Conservation (phyloP, 441 rosid genomes). For the Syzygium malaccense region DNA sequence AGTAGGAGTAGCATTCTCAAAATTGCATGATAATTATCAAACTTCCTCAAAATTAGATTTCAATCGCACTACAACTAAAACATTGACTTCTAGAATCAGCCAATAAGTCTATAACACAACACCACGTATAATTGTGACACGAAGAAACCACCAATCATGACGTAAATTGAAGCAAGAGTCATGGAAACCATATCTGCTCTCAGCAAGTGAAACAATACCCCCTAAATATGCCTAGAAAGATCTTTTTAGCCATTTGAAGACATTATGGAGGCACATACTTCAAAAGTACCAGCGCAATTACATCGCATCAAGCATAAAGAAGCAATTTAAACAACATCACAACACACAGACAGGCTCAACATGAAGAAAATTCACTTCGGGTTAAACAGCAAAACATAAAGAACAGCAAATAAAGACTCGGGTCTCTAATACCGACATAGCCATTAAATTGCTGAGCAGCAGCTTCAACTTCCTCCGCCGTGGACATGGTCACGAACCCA, state of each 20-base stretch:
- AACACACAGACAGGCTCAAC: background rate
- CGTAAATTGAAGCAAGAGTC: background rate
- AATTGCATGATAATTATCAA: background rate
- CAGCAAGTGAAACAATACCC: background rate
- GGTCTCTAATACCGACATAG: constrained; percentile 46
- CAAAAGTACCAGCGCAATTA: background rate
- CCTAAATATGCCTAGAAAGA: background rate
- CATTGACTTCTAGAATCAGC: background rate
- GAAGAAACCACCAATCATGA: background rate
- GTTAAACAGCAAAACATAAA: background rate
- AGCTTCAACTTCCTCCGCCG: constrained; percentile 63
- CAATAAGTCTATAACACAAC: background rate
- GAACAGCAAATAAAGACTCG: background rate
- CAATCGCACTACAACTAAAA: background rate
- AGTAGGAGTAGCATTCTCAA: background rate
- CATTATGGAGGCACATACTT: background rate
- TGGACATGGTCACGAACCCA: constrained; percentile 92
- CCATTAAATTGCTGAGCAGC: constrained; percentile 90
- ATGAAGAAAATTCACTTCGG: background rate
- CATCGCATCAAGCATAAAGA: background rate
- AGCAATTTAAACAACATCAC: background rate
- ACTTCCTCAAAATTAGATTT: background rate
- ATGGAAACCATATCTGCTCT: background rate
- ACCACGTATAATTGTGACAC: background rate
- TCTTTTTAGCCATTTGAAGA: background rate